phyloP scores from a whole-genome alignment of 306 rosid genomes.

The Datisca glomerata region DNA sequence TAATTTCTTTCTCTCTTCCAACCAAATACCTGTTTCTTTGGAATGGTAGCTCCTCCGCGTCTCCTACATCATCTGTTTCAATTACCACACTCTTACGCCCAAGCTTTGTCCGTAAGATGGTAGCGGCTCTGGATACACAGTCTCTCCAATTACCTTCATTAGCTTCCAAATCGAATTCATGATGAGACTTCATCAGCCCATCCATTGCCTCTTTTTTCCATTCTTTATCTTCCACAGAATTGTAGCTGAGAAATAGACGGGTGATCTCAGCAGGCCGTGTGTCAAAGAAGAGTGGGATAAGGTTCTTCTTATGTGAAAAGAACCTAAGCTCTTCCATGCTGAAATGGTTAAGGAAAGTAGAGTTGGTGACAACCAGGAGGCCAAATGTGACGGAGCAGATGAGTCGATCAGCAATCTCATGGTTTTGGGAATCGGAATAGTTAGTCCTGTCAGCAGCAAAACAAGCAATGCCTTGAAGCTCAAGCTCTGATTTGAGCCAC shows the following conservation, averaged over 20 bases:
- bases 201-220: slow-evolving; percentile 59
- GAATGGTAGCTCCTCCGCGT: slow-evolving; percentile 45
- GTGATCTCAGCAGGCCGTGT: slow-evolving; percentile 39
- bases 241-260: slow-evolving; percentile 35
- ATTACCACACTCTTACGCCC: slow-evolving; percentile 60
- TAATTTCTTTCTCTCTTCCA: slow-evolving; percentile 73
- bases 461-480: slow-evolving; percentile 86
- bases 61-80: slow-evolving; percentile 23
- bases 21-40: slow-evolving; percentile 49
- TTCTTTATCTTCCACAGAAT: slow-evolving; percentile 44
- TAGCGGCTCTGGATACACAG: slow-evolving; percentile 40
- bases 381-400: slow-evolving; percentile 70
- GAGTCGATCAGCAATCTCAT: slow-evolving; percentile 71
- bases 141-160: slow-evolving; percentile 61
- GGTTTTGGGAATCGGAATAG: slow-evolving; percentile 64
- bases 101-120: slow-evolving; percentile 51
- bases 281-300: slow-evolving; percentile 65
- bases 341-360: slow-evolving; percentile 41
- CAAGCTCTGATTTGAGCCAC: slow-evolving; percentile 87
- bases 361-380: slow-evolving; percentile 54
- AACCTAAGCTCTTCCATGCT: slow-evolving; percentile 68
- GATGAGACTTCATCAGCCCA: slow-evolving; percentile 43
- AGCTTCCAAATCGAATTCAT: slow-evolving; percentile 56
- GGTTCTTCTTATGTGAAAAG: slow-evolving; percentile 82
- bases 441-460: slow-evolving; percentile 70